These are phyloP conservation scores for Stevia rebaudiana DNA, from an alignment of 140 eudicot species.

Conservation along the genomic window DNA sequence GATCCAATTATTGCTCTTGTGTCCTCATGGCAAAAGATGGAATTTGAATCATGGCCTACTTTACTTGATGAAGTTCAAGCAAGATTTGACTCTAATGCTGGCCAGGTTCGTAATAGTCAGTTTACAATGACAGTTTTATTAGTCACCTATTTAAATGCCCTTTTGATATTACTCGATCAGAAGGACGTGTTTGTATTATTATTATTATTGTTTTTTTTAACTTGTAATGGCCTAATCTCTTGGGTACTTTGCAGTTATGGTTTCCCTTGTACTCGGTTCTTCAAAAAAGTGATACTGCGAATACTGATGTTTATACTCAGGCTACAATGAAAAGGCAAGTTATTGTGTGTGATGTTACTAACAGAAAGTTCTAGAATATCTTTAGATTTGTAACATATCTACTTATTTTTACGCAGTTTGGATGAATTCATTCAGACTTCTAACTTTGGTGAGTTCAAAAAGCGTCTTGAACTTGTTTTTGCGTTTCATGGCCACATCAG, in stretches of 20 bases:
- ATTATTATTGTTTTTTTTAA: neutral
- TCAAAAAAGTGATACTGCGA: slow-evolving; percentile 36
- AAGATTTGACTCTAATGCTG: slow-evolving; percentile 82
- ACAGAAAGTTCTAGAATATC: neutral
- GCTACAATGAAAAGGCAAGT: slow-evolving; percentile 71
- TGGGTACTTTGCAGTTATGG: slow-evolving; percentile 61
- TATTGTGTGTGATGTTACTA: slow-evolving; percentile 7
- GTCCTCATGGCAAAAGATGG: slow-evolving; percentile 89
- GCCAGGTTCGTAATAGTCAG: slow-evolving; percentile 41
- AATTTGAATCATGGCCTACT: slow-evolving; percentile 79
- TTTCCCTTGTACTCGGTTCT: slow-evolving; percentile 81
- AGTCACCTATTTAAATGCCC: neutral
- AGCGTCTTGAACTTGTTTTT: slow-evolving; percentile 72
- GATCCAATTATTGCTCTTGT: slow-evolving; percentile 57
- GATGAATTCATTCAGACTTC: slow-evolving; percentile 78
- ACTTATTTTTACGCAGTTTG: slow-evolving; percentile 43
- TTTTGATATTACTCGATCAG: neutral
- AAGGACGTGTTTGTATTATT: neutral
- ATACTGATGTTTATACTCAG: slow-evolving; percentile 38
- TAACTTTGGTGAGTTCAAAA: slow-evolving; percentile 80
- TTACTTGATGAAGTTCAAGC: slow-evolving; percentile 77
- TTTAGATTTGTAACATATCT: slow-evolving; percentile 7
- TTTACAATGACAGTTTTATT: neutral
- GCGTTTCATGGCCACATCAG: slow-evolving; percentile 80
- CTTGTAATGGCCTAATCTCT: neutral